Base-by-base conservation (phyloP, 2,329 filamentous ascomycete species). In the Fusarium chlamydosporum region DNA sequence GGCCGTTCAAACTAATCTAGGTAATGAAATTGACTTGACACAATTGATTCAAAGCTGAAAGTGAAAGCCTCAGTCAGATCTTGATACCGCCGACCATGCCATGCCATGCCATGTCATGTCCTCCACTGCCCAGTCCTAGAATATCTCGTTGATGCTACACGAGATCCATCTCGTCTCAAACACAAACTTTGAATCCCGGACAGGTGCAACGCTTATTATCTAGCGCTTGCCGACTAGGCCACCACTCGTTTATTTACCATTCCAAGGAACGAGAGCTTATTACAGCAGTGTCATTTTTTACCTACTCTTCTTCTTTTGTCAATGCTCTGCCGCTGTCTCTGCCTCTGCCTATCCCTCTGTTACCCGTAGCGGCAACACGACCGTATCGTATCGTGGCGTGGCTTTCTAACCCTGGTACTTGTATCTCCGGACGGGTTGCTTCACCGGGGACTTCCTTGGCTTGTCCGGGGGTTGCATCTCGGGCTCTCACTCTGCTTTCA, bases 221-320 rank as follows among this genome's bases (percentile, higher is more conserved):
- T 74, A 74, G 72, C 72, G 72, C 57, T 63, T 61, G 61, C 62
- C 59, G 61, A 35, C 58, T 73, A 56, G 41, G 6, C 68, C 70
- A 66, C 56, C 54, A 66, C 56, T 51, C 62, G 52, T 74, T 45
- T 73, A 70, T 68, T 72, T 74, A 61, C 62, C 70, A 57, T 69
- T 61, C 56, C 68, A 67, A 65, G 67, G 58, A 71, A 65, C 56
- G 53, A 40, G 27, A 41, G 35, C 46, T 59, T 29, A 40, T 38
- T 40, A 15, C 27, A 23, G 13, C 18, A 27, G n/a, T 27, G 9
- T 45, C 15, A 13, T n/a, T 29, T 20, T 29, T n/a, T n/a, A n/a
- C n/a, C n/a, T 13, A 23, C 38, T 43, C 23, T n/a, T 18, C 12
- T 18, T 27, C n/a, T 29, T n/a, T 20, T 46, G 20, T 42, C 27